These are phyloP conservation scores for Kwoniella sp. DNA, from an alignment of 768 basidiomycete genomes.

Conservation along the genomic window DNA sequence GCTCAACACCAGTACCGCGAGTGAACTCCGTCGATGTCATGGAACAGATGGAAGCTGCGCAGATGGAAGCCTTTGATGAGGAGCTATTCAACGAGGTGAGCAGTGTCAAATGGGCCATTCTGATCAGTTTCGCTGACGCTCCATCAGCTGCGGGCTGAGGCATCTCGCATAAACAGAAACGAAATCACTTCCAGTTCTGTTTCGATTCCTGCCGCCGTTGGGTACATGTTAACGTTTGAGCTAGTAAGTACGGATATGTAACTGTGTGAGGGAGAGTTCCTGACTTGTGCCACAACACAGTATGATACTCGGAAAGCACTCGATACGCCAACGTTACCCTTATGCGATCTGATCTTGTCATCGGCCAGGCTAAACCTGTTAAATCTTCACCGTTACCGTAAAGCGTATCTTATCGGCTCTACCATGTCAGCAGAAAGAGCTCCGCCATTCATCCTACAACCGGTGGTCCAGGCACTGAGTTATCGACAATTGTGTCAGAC, in stretches of 20 bases:
- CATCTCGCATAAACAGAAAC: slow-evolving; percentile 5
- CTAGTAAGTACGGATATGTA: slow-evolving; percentile 27
- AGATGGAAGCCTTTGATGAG: slow-evolving; percentile 49
- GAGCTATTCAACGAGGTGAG: slow-evolving; percentile 46
- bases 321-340: slow-evolving; percentile 8
- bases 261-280: not conserved
- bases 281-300: slow-evolving; percentile 3
- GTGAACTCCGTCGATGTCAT: slow-evolving; percentile 15
- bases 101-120: not conserved
- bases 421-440: not conserved
- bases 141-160: slow-evolving; percentile 33
- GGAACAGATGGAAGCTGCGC: slow-evolving; percentile 34
- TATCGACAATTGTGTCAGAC: slow-evolving; percentile 20
- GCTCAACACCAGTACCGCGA: not conserved
- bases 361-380: slow-evolving; percentile 29
- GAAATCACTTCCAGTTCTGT: slow-evolving; percentile 21
- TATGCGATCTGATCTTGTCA: slow-evolving; percentile 35
- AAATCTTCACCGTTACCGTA: slow-evolving; percentile 36
- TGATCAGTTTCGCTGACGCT: not conserved
- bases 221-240: slow-evolving; percentile 29
- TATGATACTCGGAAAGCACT: slow-evolving; percentile 23
- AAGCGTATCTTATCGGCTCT: slow-evolving; percentile 10
- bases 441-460: slow-evolving; percentile 26
- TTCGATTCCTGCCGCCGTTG: slow-evolving; percentile 20
- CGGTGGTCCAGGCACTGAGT: slow-evolving; percentile 33